Conservation (phyloP, 306 rosid genomes). For the Geum urbanum region DNA sequence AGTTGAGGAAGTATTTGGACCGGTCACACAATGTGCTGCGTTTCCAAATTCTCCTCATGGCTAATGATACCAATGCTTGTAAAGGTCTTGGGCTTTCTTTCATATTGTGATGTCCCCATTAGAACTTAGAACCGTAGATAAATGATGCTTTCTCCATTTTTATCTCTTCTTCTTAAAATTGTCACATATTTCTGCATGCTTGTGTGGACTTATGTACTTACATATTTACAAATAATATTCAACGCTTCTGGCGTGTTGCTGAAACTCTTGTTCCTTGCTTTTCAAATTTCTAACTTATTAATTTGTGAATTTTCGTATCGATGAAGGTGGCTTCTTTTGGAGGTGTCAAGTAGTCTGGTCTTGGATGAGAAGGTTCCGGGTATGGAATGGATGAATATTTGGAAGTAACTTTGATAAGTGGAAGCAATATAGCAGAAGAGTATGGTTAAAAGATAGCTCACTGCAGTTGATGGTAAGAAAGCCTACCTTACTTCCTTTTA, state of each 20-base stretch:
- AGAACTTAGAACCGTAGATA: not conserved
- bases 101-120: conserved; percentile 15
- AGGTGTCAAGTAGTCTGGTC: conserved; percentile 91
- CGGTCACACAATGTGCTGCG: conserved; percentile 81
- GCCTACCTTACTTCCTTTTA: too few species aligned
- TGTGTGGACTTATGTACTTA: conserved; percentile 82
- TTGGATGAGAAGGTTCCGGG: conserved; percentile 98
- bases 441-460: too few species aligned
- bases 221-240: conserved; percentile 74
- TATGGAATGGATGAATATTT: conserved; percentile 95
- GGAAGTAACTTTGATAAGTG: too few species aligned
- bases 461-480: too few species aligned
- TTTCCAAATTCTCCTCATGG: conserved; percentile 75
- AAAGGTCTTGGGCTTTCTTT: conserved; percentile 24
- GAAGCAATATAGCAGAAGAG: too few species aligned
- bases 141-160: not conserved
- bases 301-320: conserved; percentile 15
- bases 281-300: conserved; percentile 1
- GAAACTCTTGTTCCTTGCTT: conserved; percentile 63
- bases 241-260: conserved; percentile 90
- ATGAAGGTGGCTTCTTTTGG: conserved; percentile 97
- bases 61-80: conserved; percentile 90
- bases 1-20: conserved; percentile 98
- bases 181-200: conserved; percentile 7
- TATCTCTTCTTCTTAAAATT: conserved; percentile 1